Evolutionary conservation across 108 stramenopile species (phyloP), one percentile per base, ranked within the genome.

Genomic region (Skeletonema potamos): DNA sequence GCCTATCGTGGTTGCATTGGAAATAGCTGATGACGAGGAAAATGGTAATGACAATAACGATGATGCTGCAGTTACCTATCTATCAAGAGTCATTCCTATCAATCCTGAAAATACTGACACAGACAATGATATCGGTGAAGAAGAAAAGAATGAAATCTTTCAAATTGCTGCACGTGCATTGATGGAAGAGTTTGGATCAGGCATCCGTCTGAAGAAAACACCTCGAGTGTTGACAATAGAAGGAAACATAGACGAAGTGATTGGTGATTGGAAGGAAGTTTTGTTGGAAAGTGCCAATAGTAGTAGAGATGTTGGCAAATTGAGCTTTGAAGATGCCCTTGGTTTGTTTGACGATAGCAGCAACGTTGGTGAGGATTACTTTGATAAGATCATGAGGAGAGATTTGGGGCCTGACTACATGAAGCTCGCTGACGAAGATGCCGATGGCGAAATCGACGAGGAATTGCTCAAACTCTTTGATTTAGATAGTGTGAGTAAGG

Each of bases 331-430:
- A 20, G 70, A 63, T 3, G 70, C 66, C 9, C 1, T 67, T n/a
- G 54, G 56, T 20, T 27, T 66, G 55, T 54, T 62, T 51, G 70
- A 72, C 15, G 71, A 71, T n/a, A 59, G 59, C 2, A 65, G 37
- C n/a, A 51, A 69, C 0, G 62, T 65, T 33, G 68, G 46, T n/a
- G 64, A 71, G 43, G 69, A 72, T 27, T 79, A 60, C 64, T 79
- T 79, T 63, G 77, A 79, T 48, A 60, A n/a, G 24, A 79, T 79
- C 56, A 79, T 79, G 77, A 71, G 51, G 51, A 72, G 77, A 39
- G 77, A 79, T 79, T 66, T 79, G 18, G 77, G 77, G 6, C 51
- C 32, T 2, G 77, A 79, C 46, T 79, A 79, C 55, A 66, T 66
- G 54, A 70, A 58, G 6, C 37, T 79, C 2, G 48, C 48, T n/a